Percentiles rank a stretch among this genome's conserved stretches.
Conservation (phyloP, 140 eudicot genomes). For the Bidens hawaiensis region DNA sequence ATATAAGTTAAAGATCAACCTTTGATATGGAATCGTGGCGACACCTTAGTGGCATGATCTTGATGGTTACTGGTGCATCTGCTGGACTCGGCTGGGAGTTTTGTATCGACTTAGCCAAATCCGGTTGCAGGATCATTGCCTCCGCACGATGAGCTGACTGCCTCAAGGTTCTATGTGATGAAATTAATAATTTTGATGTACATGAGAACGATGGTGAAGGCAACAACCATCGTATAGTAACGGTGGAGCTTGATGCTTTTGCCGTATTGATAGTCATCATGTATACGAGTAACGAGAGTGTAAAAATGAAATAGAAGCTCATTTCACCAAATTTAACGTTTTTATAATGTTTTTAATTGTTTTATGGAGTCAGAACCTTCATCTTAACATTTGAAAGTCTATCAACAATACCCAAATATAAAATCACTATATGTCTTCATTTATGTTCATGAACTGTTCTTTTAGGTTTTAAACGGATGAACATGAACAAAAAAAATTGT, state of each 20-base stretch:
- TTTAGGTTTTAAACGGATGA: too few relatives aligned
- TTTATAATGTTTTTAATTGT: too few relatives aligned
- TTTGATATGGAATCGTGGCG: conserved; percentile 43
- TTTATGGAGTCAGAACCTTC: too few relatives aligned
- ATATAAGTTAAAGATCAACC: too few relatives aligned
- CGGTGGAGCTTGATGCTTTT: neutral
- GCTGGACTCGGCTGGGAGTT: conserved; percentile 72
- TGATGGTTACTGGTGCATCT: conserved; percentile 86
- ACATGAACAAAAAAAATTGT: too few relatives aligned
- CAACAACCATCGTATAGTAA: neutral
- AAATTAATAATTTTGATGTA: conserved; percentile 34
- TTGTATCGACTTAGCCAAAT: conserved; percentile 58
- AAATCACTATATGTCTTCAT: too few relatives aligned
- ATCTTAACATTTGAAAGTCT: too few relatives aligned
- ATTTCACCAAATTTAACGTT: too few relatives aligned
- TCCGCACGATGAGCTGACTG: conserved; percentile 86
- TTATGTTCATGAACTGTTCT: too few relatives aligned
- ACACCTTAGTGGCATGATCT: conserved; percentile 41
- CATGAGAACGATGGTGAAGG: neutral
- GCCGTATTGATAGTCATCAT: neutral
- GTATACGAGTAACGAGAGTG: too few relatives aligned
- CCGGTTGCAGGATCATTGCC: conserved; percentile 61
- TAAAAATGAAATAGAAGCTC: too few relatives aligned
- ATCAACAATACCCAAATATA: too few relatives aligned
- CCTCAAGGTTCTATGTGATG: conserved; percentile 51